Conservation (phyloP, 768 basidiomycete species). For the Psilocybe cubensis region DNA sequence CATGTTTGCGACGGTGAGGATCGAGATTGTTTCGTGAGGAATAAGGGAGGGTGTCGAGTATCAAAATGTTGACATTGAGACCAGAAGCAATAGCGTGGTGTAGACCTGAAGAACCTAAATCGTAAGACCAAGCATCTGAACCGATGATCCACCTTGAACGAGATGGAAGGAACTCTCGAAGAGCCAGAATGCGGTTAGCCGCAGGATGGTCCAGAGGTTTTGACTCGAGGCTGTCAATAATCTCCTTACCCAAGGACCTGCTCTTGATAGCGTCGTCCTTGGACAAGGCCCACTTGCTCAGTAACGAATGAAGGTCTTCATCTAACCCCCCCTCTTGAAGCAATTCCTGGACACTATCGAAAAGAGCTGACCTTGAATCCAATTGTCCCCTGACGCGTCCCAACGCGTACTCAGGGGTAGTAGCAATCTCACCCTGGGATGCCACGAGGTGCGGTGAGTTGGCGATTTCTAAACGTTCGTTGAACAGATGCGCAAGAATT, state of each 20-base stretch:
- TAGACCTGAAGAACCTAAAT: conserved; percentile 92
- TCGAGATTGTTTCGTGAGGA: conserved; percentile 72
- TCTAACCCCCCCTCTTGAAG: conserved; percentile 54
- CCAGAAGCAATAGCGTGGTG: conserved; percentile 94
- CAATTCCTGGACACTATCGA: conserved; percentile 64
- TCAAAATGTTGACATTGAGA: conserved; percentile 92
- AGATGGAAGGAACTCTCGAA: conserved; percentile 65
- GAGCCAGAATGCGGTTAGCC: conserved; percentile 59
- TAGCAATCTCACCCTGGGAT: conserved; percentile 74
- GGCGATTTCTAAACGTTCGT: conserved; percentile 76
- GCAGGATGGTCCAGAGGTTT: conserved; percentile 40
- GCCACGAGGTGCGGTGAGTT: conserved; percentile 81
- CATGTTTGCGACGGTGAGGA: conserved; percentile 85
- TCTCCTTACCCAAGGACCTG: conserved; percentile 56
- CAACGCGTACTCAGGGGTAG: conserved; percentile 93
- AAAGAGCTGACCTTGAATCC: conserved; percentile 72
- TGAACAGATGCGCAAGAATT: conserved; percentile 82
- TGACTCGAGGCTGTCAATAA: conserved; percentile 53
- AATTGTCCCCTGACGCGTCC: conserved; percentile 87
- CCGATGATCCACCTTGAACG: conserved; percentile 96
- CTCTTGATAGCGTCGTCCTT: conserved; percentile 75
- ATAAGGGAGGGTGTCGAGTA: conserved; percentile 93
- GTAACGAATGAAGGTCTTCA: conserved; percentile 65
- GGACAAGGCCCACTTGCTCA: conserved; percentile 79
- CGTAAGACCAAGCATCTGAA: conserved; percentile 97